Evolutionary conservation across 2,329 filamentous ascomycete species (phyloP).

Genomic region (Talaromyces rugulosus): DNA sequence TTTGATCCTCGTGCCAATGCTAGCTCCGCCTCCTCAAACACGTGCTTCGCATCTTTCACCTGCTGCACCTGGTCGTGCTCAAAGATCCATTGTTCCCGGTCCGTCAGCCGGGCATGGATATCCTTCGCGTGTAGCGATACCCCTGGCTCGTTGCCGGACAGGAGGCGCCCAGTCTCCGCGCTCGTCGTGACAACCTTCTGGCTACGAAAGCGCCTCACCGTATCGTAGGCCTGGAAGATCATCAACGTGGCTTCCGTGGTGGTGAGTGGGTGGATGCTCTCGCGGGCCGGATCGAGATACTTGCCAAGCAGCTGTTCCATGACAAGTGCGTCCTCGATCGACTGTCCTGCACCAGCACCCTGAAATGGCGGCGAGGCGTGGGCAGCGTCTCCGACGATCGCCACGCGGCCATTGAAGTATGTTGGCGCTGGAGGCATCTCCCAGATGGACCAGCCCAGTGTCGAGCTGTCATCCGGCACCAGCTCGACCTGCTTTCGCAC

Average conservation of each 20-base stretch:
- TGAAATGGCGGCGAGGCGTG: constrained; percentile 64
- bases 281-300: background rate
- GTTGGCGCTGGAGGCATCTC: background rate
- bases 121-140: background rate
- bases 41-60: background rate
- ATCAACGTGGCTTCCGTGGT: background rate
- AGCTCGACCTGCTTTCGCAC: background rate
- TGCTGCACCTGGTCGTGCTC: background rate
- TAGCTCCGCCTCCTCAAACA: background rate
- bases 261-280: background rate
- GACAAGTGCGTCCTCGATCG: constrained; percentile 59
- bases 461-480: background rate
- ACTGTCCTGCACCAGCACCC: constrained; percentile 63
- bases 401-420: background rate
- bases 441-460: background rate
- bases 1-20: background rate
- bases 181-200: constrained; percentile 46
- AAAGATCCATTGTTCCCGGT: background rate
- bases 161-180: background rate
- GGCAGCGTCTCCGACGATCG: constrained; percentile 46
- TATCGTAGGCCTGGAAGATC: constrained; percentile 44
- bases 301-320: background rate
- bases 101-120: background rate
- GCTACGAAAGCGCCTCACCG: constrained; percentile 39
- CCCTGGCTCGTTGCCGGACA: background rate